Evolutionary conservation across 2,329 filamentous ascomycete genomes (phyloP).

Genomic region (Laburnicola sp.): DNA sequence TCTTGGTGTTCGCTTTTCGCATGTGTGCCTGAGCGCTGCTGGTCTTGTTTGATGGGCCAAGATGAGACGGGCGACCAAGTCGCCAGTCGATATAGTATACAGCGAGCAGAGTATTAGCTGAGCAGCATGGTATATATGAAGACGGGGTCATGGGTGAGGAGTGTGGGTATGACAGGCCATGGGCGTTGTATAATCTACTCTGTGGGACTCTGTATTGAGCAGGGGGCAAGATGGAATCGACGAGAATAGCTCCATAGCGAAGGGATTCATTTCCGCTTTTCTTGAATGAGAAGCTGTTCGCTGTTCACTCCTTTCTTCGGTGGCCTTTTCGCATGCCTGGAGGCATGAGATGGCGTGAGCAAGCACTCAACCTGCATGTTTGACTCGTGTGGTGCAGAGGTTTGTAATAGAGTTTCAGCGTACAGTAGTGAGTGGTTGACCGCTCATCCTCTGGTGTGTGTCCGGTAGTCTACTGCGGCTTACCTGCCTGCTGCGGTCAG

Average conservation of each 20-base stretch:
- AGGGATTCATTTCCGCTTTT: conserved; percentile 9
- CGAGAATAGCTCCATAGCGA: conserved; percentile 3
- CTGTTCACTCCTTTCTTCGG: neutral
- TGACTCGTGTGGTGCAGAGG: no score
- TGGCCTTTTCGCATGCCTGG: neutral
- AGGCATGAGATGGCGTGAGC: no score
- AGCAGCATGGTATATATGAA: conserved; percentile 7
- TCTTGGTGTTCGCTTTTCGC: conserved; percentile 2
- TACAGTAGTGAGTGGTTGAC: no score
- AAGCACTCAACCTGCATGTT: no score
- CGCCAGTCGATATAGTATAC: conserved; percentile 10
- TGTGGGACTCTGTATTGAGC: conserved; percentile 6
- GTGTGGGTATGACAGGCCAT: neutral
- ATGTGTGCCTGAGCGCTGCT: neutral
- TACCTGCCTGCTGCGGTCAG: no score
- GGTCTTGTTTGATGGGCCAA: neutral
- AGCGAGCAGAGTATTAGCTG: conserved; percentile 5
- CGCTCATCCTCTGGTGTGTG: no score
- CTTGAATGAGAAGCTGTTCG: neutral
- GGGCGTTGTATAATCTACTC: conserved; percentile 10
- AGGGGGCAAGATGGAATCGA: neutral
- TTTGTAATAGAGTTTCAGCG: no score
- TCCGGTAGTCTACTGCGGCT: no score
- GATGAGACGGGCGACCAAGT: neutral
- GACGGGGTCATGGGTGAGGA: conserved; percentile 3